These are phyloP conservation scores for Trichothecium sympodiale DNA, from an alignment of 2,329 filamentous ascomycete genomes.

Conservation along the genomic window DNA sequence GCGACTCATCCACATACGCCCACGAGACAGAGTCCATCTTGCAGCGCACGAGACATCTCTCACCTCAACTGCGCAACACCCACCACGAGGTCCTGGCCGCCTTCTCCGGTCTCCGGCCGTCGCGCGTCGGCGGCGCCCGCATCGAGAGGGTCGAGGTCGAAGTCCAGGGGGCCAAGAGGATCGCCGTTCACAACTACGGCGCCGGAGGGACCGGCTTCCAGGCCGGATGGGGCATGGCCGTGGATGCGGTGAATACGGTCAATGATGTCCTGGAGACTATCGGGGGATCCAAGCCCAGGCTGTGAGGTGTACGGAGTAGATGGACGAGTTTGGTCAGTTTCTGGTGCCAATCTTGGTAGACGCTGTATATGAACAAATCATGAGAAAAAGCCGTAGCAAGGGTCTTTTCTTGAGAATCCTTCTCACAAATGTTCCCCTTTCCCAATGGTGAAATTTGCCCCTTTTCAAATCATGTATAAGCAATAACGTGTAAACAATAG, in stretches of 20 bases:
- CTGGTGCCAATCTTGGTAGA: no score
- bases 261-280: background rate
- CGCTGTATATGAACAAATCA: no score
- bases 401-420: no score
- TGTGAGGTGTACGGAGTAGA: no score
- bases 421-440: no score
- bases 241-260: constrained; percentile 18
- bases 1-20: constrained; percentile 22
- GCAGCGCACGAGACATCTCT: constrained; percentile 19
- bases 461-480: no score
- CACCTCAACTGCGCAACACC: constrained; percentile 14
- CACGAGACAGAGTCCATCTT: constrained; percentile 26
- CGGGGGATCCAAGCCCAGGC: no score
- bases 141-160: constrained; percentile 27
- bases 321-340: no score
- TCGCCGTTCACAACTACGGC: constrained; percentile 30
- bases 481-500: no score
- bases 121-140: constrained; percentile 27
- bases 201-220: constrained; percentile 34
- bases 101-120: constrained; percentile 21
- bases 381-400: no score
- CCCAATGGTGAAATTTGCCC: no score
- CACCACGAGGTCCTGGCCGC: constrained; percentile 18
- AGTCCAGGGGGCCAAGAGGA: constrained; percentile 12
- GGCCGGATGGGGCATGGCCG: constrained; percentile 28